Evolutionary conservation across 148 eudicot species (phyloP).

Genomic region (Nepenthes gracilis): DNA sequence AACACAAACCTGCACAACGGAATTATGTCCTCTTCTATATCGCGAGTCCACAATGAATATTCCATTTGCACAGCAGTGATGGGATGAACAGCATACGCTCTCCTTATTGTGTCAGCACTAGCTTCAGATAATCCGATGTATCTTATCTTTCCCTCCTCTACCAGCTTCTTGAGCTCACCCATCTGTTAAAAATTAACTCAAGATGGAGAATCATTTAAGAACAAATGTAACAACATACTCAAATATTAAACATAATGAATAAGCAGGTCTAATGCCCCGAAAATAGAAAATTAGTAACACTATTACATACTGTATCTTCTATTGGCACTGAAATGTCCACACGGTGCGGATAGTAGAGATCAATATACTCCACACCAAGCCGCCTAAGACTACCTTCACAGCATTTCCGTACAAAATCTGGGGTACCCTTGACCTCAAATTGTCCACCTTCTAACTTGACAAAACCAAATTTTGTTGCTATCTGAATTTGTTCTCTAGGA

Average conservation of each 20-base stretch:
- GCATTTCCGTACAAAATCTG: conserved; percentile 28
- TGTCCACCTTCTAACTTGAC: background rate
- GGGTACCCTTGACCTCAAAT: conserved; percentile 19
- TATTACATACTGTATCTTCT: conserved; percentile 30
- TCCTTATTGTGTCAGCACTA: conserved; percentile 23
- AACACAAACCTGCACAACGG: conserved; percentile 27
- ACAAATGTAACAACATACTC: no score
- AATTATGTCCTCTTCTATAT: conserved; percentile 33
- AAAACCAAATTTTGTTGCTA: conserved; percentile 37
- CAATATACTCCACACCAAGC: conserved; percentile 35
- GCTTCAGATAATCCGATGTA: conserved; percentile 49
- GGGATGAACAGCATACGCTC: conserved; percentile 47
- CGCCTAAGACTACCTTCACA: conserved; percentile 40
- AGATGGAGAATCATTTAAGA: no score
- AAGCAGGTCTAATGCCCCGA: background rate
- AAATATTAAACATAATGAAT: background rate
- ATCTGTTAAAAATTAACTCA: conserved; percentile 14
- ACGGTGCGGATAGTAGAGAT: conserved; percentile 38
- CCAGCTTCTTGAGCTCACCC: conserved; percentile 42
- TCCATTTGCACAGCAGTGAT: conserved; percentile 42
- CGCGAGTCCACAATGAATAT: conserved; percentile 38
- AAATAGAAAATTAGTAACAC: background rate
- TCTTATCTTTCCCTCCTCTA: conserved; percentile 45
- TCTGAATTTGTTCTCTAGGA: conserved; percentile 26
- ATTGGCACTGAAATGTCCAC: conserved; percentile 34